phyloP scores from a whole-genome alignment of 2,329 filamentous ascomycete genomes.

The Fusarium concolor region DNA sequence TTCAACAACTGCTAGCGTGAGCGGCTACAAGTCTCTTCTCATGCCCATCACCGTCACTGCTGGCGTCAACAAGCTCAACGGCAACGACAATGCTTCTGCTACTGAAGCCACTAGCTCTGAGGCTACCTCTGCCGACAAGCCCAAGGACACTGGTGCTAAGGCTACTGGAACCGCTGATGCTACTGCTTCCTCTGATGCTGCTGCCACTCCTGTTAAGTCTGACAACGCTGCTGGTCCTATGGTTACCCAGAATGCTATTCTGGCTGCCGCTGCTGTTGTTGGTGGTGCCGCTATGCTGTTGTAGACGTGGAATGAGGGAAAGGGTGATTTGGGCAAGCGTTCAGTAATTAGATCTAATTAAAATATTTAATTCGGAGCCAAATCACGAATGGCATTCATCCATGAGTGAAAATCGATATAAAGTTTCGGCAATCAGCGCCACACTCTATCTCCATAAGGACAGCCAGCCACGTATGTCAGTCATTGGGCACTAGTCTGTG shows the following conservation, averaged over 20 bases:
- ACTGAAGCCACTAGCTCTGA: conserved; percentile 17
- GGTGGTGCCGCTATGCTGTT: conserved; percentile 52
- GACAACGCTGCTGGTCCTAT: conserved; percentile 50
- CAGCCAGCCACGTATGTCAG: not conserved
- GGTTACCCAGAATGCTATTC: conserved; percentile 51
- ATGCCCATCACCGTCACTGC: conserved; percentile 53
- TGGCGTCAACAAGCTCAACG: conserved; percentile 52
- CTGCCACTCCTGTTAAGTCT: conserved; percentile 31
- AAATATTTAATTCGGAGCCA: conserved; percentile 4
- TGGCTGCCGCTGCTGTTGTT: conserved; percentile 52
- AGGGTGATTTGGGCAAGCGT: not conserved
- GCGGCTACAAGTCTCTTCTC: conserved; percentile 35
- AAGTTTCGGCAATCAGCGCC: conserved; percentile 16
- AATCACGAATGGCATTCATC: not conserved
- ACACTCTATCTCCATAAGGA: not conserved
- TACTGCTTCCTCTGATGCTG: conserved; percentile 24
- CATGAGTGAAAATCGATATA: not conserved
- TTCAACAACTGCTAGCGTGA: conserved; percentile 5
- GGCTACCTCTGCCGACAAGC: conserved; percentile 32
- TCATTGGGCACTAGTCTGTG: not conserved
- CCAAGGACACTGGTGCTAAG: conserved; percentile 29
- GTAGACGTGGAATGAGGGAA: conserved; percentile 32
- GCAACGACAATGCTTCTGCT: conserved; percentile 25
- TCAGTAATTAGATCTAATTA: conserved; percentile 18
- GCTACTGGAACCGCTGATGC: conserved; percentile 16